Evolutionary conservation across 2,329 filamentous ascomycete species (phyloP), one percentile per base, ranked within the genome.

Genomic region (Monosporascus ibericus): DNA sequence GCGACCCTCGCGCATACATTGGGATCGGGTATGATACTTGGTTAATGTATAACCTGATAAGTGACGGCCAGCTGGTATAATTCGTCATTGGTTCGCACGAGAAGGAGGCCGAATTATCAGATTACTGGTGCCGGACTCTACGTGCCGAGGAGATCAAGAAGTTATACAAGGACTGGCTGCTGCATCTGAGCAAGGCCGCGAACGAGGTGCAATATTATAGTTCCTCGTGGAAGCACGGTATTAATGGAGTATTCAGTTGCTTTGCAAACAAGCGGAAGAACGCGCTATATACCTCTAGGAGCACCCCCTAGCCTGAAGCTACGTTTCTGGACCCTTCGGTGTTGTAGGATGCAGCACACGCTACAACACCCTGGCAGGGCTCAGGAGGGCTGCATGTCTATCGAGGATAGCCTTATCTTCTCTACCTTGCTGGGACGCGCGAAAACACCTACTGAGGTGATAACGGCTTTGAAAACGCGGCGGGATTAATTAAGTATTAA

Each of bases 241-340:
- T 22, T 9, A 22, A 47, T 18, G 3, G n/a, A 3, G n/a, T 25
- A 44, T 42, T 24, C 36, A 63, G 60, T 44, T 65, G 8, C 38
- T 63, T 17, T 63, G 60, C 36, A 27, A 56, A 6, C 9, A 60
- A 40, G 49, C 55, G 2, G 58, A 61, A n/a, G 58, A 64, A 1
- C 18, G 30, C 0, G 59, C 46, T 1, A 51, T 61, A 4, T 65
- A 64, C 34, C 53, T 65, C 1, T 65, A 60, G 60, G 61, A 65
- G 6, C 59, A 65, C 22, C 55, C 55, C 3, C 47, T 47, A 1
- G 59, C 59, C 0, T 30, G 17, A 4, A 63, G 37, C 7, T 61
- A 63, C 34, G 56, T 54, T 24, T 59, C 55, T 2, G 61, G 59
- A 0, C 50, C 55, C 9, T 18, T 63, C 2, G 58, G 59, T 37